These are phyloP conservation scores for Beta vulgaris DNA, from an alignment of 148 eudicot species.

Conservation along the genomic window DNA sequence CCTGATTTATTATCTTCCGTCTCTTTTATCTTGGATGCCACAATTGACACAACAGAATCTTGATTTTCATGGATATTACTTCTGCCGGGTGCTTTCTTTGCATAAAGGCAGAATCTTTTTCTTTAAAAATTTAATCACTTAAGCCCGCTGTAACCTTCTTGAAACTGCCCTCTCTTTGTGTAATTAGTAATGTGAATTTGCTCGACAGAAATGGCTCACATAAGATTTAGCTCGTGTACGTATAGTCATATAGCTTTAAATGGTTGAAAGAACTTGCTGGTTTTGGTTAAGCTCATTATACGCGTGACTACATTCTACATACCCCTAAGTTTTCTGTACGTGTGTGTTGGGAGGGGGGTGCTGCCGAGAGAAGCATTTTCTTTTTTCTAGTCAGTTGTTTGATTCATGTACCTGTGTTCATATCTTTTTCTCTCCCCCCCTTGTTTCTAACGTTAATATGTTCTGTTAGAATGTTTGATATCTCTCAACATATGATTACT, in stretches of 20 bases:
- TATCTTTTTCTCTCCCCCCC: not conserved
- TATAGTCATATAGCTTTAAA: no score
- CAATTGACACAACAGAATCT: not conserved
- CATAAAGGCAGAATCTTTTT: not conserved
- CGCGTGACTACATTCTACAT: not conserved
- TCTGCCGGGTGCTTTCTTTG: not conserved
- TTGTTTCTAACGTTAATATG: not conserved
- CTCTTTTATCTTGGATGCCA: no score
- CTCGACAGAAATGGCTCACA: not conserved
- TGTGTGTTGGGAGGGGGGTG: no score
- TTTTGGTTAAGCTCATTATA: not conserved
- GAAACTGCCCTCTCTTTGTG: not conserved
- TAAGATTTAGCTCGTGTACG: not conserved
- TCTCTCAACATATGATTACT: not conserved
- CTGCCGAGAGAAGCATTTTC: no score
- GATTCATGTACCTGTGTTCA: not conserved
- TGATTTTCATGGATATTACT: not conserved
- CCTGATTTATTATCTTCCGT: no score
- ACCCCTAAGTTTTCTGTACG: no score
- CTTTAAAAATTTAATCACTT: not conserved
- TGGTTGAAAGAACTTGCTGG: no score
- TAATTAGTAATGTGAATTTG: not conserved
- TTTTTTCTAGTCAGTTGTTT: no score
- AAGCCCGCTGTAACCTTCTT: not conserved
- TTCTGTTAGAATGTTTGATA: no score